These are phyloP conservation scores for Cenchrus americanus DNA, from an alignment of 176 grass and related monocot species.

Conservation along the genomic window DNA sequence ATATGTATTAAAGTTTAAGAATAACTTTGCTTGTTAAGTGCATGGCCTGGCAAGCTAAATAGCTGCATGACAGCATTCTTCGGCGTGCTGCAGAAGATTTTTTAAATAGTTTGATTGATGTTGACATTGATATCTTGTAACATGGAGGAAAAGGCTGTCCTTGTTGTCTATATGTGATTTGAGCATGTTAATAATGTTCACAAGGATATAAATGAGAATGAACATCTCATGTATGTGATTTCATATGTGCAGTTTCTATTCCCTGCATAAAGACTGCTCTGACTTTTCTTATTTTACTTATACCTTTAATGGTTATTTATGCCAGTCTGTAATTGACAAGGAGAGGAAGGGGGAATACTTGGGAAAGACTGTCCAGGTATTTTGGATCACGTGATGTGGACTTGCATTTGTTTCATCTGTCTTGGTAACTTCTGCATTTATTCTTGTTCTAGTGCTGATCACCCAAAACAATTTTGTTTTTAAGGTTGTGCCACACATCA, in stretches of 20 bases:
- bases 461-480: conserved; percentile 12
- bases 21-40: background rate
- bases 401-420: conserved; percentile 14
- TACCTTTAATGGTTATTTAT: conserved; percentile 37
- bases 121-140: conserved; percentile 26
- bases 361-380: conserved; percentile 80
- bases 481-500: conserved; percentile 79
- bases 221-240: background rate
- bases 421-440: conserved; percentile 21
- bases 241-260: conserved; percentile 34
- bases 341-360: conserved; percentile 76
- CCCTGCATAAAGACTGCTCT: conserved; percentile 30
- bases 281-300: conserved; percentile 29
- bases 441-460: conserved; percentile 45
- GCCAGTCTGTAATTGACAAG: conserved; percentile 73
- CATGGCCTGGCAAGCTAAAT: background rate
- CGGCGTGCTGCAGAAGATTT: conserved; percentile 9
- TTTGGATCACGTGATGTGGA: conserved; percentile 1
- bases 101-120: conserved; percentile 13
- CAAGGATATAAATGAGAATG: conserved; percentile 28
- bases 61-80: background rate
- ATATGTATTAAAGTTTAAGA: background rate
- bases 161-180: conserved; percentile 37
- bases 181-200: conserved; percentile 26
- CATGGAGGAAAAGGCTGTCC: conserved; percentile 30